Evolutionary conservation across 305 asterid species (phyloP).

Genomic region (Ilex paraguariensis): DNA sequence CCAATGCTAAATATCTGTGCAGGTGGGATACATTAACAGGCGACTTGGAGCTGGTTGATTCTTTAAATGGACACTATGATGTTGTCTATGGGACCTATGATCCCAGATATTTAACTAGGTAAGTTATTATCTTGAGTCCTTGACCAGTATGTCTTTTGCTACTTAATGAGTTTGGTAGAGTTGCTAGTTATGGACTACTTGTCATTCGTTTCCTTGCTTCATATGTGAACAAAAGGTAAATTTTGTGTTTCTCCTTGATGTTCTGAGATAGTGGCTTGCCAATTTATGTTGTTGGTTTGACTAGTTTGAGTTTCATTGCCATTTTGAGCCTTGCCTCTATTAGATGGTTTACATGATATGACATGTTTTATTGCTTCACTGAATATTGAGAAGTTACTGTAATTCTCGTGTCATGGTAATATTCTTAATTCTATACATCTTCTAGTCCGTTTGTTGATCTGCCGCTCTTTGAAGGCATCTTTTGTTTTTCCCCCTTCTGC

Average conservation of each 20-base stretch:
- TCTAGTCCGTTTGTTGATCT: too few species aligned
- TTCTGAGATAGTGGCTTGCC: neutral
- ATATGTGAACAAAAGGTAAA: neutral
- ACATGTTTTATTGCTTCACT: too few species aligned
- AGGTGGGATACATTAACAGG: slow-evolving; percentile 98
- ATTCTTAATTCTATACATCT: too few species aligned
- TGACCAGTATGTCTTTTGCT: neutral
- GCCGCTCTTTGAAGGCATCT: too few species aligned
- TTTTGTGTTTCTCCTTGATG: neutral
- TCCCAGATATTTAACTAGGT: slow-evolving; percentile 80
- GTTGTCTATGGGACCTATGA: slow-evolving; percentile 89
- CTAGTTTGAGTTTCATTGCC: neutral
- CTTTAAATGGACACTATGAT: slow-evolving; percentile 77
- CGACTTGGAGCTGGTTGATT: slow-evolving; percentile 87
- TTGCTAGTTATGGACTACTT: neutral
- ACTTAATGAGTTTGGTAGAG: too few species aligned
- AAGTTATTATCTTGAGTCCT: slow-evolving; percentile 17
- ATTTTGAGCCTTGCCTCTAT: neutral
- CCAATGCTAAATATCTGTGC: slow-evolving; percentile 33
- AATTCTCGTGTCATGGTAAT: too few species aligned
- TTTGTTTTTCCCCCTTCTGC: too few species aligned
- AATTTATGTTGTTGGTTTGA: neutral
- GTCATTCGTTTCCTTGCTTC: neutral
- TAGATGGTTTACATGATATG: neutral
- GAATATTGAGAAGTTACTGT: too few species aligned